phyloP scores from a whole-genome alignment of 1,284 basidiomycete species.

The Cutaneotrichosporon sp. region DNA sequence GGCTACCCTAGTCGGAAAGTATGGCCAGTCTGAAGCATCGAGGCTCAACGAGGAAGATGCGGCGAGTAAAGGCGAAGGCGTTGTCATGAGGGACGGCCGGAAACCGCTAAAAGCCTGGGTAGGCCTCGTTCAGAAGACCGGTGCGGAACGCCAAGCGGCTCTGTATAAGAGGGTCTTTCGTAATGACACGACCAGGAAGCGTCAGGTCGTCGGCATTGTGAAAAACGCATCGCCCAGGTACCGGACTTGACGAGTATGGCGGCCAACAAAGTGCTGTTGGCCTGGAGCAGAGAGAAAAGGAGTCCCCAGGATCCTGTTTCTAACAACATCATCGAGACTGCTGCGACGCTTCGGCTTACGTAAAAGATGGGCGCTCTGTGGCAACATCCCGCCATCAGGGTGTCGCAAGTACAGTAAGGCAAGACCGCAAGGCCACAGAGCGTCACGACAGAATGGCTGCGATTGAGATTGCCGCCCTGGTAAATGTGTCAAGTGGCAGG shows the following conservation, averaged over 20 bases:
- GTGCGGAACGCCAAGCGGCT: conserved; percentile 23
- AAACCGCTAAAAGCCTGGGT: conserved; percentile 20
- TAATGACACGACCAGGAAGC: conserved; percentile 21
- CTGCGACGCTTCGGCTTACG: conserved; percentile 6
- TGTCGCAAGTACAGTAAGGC: conserved; percentile 51
- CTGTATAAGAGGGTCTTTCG: conserved; percentile 25
- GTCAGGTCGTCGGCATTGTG: conserved; percentile 10
- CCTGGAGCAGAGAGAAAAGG: conserved; percentile 27
- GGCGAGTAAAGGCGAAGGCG: conserved; percentile 17
- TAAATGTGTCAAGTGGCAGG: conserved; percentile 45
- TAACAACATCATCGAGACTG: conserved; percentile 22
- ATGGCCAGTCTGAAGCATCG: too few species aligned
- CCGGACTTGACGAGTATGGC: conserved; percentile 3
- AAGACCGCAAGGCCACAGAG: conserved; percentile 16
- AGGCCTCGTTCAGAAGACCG: conserved; percentile 16
- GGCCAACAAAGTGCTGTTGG: conserved; percentile 21
- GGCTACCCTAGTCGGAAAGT: conserved; percentile 16
- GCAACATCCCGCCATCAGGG: conserved; percentile 55
- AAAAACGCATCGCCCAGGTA: conserved; percentile 29
- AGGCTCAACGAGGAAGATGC: conserved; percentile 17
- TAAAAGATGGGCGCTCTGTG: conserved; percentile 45
- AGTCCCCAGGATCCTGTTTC: conserved; percentile 24
- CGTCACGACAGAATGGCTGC: conserved; percentile 13
- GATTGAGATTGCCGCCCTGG: conserved; percentile 12
- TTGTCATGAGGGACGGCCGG: conserved; percentile 14